Conservation (phyloP, 2,329 filamentous ascomycete species). For the Aplosporella prunicola region DNA sequence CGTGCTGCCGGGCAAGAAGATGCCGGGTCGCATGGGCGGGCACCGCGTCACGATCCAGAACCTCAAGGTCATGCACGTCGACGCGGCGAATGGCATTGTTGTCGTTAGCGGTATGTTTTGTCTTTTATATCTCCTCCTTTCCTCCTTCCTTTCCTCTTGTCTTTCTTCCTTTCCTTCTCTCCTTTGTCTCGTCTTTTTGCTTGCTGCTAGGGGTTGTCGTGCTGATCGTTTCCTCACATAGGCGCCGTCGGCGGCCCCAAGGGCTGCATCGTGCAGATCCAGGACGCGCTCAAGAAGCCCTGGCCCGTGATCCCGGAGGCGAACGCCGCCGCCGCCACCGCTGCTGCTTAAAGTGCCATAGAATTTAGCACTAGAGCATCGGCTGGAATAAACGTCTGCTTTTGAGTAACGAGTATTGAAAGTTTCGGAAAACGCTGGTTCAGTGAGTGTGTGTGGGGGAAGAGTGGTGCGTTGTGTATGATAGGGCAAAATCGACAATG, state of each 20-base stretch:
- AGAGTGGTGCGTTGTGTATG: too few relatives aligned
- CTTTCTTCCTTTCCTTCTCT: too few relatives aligned
- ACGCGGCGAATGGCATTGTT: slow-evolving; percentile 77
- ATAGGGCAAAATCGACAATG: too few relatives aligned
- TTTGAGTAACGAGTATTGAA: neutral
- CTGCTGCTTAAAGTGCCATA: neutral
- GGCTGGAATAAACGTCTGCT: neutral
- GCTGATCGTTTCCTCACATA: slow-evolving; percentile 18
- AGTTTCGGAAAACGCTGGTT: too few relatives aligned
- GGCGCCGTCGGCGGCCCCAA: slow-evolving; percentile 78
- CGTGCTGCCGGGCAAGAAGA: slow-evolving; percentile 92
- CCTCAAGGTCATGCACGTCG: slow-evolving; percentile 77
- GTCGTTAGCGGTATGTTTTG: slow-evolving; percentile 66
- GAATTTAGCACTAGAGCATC: neutral
- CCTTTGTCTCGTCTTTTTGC: neutral
- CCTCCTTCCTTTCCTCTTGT: too few relatives aligned
- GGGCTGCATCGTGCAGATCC: slow-evolving; percentile 71
- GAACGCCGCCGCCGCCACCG: neutral
- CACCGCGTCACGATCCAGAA: slow-evolving; percentile 86
- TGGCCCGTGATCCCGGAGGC: slow-evolving; percentile 51
- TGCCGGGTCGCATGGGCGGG: slow-evolving; percentile 93
- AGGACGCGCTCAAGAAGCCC: slow-evolving; percentile 85
- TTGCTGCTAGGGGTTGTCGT: neutral
- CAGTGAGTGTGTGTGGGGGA: too few relatives aligned
- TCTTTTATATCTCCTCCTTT: too few relatives aligned